Base-by-base conservation (phyloP, 164 flowering plant species). In the Malania oleifera region DNA sequence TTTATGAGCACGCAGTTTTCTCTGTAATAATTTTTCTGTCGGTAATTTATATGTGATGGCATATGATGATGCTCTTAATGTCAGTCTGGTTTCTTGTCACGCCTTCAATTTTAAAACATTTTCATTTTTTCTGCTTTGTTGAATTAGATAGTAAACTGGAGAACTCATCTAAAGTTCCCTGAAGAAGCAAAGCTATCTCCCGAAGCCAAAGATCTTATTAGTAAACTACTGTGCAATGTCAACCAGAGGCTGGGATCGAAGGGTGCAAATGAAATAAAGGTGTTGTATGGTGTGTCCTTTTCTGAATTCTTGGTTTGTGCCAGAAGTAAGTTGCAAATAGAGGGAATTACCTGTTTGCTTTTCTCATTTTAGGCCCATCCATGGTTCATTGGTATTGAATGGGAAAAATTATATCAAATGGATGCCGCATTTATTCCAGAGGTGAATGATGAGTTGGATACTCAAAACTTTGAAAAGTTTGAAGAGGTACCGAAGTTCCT, bases 381-480 rank as follows among this genome's bases (percentile, higher is more conserved):
- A 27, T 88, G 86, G 85, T 88, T 88, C 69, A 45, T 67, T 26
- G 88, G 79, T 35, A 50, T 76, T 45, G 84, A 81, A 19, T 89
- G 96, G 96, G 85, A 80, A 25, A 82, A 52, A 64, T 63, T 89
- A 39, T 83, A 81, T 72, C 73, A 73, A 27, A 86, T 84, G 79
- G 89, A 86, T 57, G 91, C 91, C 70, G 96, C 96, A 56, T 86
- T 89, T 64, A 67, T 80, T 66, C 96, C 93, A 56, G 90, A 82
- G 67, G 95, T 85, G 59, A 85, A 80, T 47, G 86, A 84, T 63
- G 91, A 87, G 47, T 65, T 87, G 65, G 95, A 87, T 62, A 87
- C 95, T 44, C 95, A 87, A 63, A 87, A 87, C 68, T 87, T 87
- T 76, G 91, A 85, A 51, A 87, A 85, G 72, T 85, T 85, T 59